phyloP scores from a whole-genome alignment of 164 flowering plant genomes.

The Cinnamomum micranthum region DNA sequence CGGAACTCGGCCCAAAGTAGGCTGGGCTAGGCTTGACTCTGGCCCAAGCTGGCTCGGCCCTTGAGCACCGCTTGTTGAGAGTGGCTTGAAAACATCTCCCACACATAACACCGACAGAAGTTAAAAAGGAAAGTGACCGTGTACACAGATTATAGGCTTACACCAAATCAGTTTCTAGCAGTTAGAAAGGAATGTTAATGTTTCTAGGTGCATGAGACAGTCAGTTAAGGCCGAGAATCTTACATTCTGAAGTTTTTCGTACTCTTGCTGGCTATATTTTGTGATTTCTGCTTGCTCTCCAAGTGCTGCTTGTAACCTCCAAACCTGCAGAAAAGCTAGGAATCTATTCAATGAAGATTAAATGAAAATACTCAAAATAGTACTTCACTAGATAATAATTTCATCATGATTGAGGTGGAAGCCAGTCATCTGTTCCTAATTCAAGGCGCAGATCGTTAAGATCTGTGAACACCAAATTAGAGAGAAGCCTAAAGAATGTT shows the following conservation, averaged over 20 bases:
- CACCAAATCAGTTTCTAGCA: too few relatives aligned
- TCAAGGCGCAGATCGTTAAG: too few relatives aligned
- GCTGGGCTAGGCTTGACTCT: too few relatives aligned
- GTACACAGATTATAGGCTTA: too few relatives aligned
- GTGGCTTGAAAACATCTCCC: too few relatives aligned
- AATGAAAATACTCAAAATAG: background rate
- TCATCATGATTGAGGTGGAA: background rate
- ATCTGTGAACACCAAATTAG: background rate
- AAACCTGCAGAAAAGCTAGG: slow-evolving; percentile 35
- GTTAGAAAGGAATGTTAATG: too few relatives aligned
- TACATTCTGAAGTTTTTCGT: slow-evolving; percentile 88
- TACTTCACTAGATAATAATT: background rate
- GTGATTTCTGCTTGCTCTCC: slow-evolving; percentile 92
- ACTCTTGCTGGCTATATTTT: slow-evolving; percentile 85
- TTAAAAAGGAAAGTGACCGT: too few relatives aligned
- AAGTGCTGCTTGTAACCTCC: slow-evolving; percentile 76
- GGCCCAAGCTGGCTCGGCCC: too few relatives aligned
- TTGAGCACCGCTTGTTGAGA: too few relatives aligned
- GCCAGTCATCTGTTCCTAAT: too few relatives aligned
- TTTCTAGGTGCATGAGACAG: background rate
- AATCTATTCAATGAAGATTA: background rate
- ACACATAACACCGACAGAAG: too few relatives aligned
- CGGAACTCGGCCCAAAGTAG: too few relatives aligned
- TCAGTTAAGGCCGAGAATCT: slow-evolving; percentile 22
- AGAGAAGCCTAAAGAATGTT: background rate